Base-by-base conservation (phyloP, 192 early-diverging fungal genomes). In the Backusella macrospora region DNA sequence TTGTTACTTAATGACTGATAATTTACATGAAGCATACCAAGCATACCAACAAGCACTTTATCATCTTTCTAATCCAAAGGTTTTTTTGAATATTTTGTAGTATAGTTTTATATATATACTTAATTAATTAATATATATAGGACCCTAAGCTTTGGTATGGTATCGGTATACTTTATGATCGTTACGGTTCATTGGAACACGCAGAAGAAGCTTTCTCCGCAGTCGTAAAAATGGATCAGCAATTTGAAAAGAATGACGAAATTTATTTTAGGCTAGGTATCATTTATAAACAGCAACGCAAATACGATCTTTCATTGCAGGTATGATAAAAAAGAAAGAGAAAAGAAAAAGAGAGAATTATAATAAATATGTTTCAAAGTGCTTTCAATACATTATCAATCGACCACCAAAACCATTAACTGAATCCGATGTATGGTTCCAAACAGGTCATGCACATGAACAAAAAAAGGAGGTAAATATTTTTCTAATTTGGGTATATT, bases 131-230 rank as follows among this genome's bases (percentile, higher is more conserved):
- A 15, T 18, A 42, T 16, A 64, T 37, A 15, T 46, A 96, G 92
- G 98, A 98, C 71, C 96, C 97, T 6, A 97, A 98, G 76, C 89
- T 99, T 42, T 99, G 98, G 98, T 99, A 98, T 76, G 97, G 97
- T 8, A 99, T 99, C 45, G 98, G 96, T 15, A 99, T 98, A 59
- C 85, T 99, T 13, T 99, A 99, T 73, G 97, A 99, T 76, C 92
- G 96, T 37, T 99, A 97, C 73, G 96, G 96, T 4, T 98, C 96
- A 4, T 93, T 94, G 55, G 96, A 99, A 62, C 93, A 97, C 79
- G 98, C 98, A 6, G 97, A 99, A 76, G 97, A 99, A 75, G 97
- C 97, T 0, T 99, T 99, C 72, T 85, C 94, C 0, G 94, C 95
- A 0, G 98, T 98, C 8, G 93, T 99, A 78, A 84, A 87, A 23